Evolutionary conservation across 768 basidiomycete species (phyloP).

Genomic region (Termitomyces sp.): DNA sequence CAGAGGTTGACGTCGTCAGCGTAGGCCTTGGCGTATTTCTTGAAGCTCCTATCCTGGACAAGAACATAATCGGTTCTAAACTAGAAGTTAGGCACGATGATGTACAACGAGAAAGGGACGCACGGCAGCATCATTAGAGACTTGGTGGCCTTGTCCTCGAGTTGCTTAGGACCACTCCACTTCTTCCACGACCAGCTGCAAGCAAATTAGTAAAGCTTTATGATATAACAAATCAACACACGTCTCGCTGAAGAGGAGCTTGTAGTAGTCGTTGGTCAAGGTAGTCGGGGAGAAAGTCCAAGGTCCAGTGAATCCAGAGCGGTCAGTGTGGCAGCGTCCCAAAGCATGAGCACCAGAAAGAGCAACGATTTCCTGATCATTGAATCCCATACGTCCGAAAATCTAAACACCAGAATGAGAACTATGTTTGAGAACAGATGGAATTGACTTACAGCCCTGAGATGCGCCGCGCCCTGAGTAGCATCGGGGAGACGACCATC

Average conservation of each 20-base stretch:
- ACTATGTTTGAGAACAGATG: background rate
- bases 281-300: conserved; percentile 95
- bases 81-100: conserved; percentile 1
- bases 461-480: conserved; percentile 76
- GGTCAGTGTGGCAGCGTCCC: conserved; percentile 88
- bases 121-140: conserved; percentile 95
- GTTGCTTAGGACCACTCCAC: conserved; percentile 92
- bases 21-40: conserved; percentile 83
- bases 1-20: conserved; percentile 82
- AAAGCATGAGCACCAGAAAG: conserved; percentile 94
- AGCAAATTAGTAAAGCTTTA: conserved; percentile 2
- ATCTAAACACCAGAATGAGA: conserved; percentile 38
- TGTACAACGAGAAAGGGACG: conserved; percentile 26
- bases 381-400: conserved; percentile 94
- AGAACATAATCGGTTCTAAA: conserved; percentile 83
- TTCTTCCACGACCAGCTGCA: conserved; percentile 87
- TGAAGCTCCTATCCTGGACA: conserved; percentile 88
- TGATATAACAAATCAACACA: conserved; percentile 25
- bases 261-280: conserved; percentile 83
- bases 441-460: conserved; percentile 59
- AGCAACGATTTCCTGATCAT: conserved; percentile 97
- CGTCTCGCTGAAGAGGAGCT: conserved; percentile 84
- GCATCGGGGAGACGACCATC: conserved; percentile 92
- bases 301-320: conserved; percentile 86
- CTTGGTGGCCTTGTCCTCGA: conserved; percentile 87